These are phyloP conservation scores for Comarum palustre DNA, from an alignment of 306 rosid species.

Conservation along the genomic window DNA sequence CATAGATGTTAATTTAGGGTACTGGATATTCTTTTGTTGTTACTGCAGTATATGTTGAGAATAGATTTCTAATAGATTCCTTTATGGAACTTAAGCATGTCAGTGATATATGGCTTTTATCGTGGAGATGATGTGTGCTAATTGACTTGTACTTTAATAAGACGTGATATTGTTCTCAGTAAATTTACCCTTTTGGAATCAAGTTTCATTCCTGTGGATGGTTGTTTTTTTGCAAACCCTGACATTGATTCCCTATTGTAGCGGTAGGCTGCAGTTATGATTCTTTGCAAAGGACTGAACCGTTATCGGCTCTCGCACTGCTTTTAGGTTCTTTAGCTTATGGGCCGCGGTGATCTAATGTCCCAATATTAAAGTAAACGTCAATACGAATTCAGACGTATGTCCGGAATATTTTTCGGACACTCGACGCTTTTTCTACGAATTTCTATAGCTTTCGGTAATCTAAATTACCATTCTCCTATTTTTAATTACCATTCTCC, in stretches of 20 bases:
- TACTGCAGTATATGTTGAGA: not conserved
- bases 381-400: too few species aligned
- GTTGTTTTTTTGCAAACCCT: constrained; percentile 13
- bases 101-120: not conserved
- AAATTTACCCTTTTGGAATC: not conserved
- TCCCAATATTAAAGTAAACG: too few species aligned
- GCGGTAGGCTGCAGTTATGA: constrained; percentile 89
- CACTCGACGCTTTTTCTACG: too few species aligned
- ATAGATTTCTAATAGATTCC: not conserved
- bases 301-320: too few species aligned
- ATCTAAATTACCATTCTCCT: too few species aligned
- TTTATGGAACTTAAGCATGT: not conserved
- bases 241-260: constrained; percentile 15
- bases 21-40: not conserved
- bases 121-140: not conserved
- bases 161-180: not conserved
- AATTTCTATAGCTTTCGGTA: too few species aligned
- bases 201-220: not conserved
- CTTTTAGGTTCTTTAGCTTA: too few species aligned
- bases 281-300: too few species aligned
- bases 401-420: too few species aligned
- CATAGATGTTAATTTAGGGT: not conserved
- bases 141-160: not conserved
- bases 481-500: too few species aligned
- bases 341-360: too few species aligned